Conservation (phyloP, 1,284 basidiomycete species). For the Tausonia pullulans region DNA sequence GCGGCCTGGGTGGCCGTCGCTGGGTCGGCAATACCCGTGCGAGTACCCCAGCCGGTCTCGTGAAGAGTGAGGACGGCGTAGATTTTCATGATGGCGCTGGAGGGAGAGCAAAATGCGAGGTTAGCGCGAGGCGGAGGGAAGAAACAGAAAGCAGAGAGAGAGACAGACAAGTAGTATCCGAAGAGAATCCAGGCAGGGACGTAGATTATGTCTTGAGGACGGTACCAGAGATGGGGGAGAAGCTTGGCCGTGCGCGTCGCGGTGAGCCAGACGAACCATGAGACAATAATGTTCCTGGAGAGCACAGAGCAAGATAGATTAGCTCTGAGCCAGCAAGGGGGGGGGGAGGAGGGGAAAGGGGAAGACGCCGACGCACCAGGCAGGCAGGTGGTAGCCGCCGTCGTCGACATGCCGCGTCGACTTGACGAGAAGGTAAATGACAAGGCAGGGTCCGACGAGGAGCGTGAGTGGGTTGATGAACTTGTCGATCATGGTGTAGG, state of each 20-base stretch:
- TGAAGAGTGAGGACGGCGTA: conserved; percentile 73
- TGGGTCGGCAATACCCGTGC: conserved; percentile 74
- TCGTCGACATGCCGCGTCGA: conserved; percentile 53
- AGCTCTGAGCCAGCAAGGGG: not conserved
- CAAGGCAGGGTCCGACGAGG: conserved; percentile 66
- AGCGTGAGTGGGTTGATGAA: conserved; percentile 82
- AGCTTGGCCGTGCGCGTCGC: conserved; percentile 77
- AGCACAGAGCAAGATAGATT: not conserved
- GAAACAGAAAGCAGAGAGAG: not conserved
- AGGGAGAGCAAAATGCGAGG: conserved; percentile 24
- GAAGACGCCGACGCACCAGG: conserved; percentile 51
- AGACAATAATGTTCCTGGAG: conserved; percentile 56
- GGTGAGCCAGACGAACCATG: conserved; percentile 55
- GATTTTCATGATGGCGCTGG: conserved; percentile 76
- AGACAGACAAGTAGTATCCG: conserved; percentile 50
- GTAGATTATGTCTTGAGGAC: conserved; percentile 73
- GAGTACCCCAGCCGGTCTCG: conserved; percentile 85
- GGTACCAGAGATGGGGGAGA: conserved; percentile 72
- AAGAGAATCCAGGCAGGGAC: conserved; percentile 85
- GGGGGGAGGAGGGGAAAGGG: not conserved
- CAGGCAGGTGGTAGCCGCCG: conserved; percentile 78
- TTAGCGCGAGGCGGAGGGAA: not conserved
- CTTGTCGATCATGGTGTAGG: conserved; percentile 88
- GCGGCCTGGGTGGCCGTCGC: conserved; percentile 56
- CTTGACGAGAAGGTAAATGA: conserved; percentile 64